Percentiles rank a stretch among this genome's conserved stretches.
phyloP scores from a whole-genome alignment of 169 alveolate genomes.

The Miamiensis avidus region DNA sequence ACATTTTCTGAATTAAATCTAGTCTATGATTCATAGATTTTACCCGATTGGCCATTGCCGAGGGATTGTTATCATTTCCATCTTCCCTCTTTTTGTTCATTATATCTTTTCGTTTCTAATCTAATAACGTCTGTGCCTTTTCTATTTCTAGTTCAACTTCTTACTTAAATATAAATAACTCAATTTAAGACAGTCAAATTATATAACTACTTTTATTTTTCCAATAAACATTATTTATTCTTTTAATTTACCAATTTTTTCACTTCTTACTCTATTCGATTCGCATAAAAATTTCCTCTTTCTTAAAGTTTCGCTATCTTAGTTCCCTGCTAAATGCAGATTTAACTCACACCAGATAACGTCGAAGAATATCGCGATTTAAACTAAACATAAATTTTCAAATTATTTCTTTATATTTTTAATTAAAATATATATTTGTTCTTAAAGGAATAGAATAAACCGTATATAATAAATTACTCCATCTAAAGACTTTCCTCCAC shows the following conservation, averaged over 20 bases:
- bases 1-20: constrained; percentile 11
- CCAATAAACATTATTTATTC: too few relatives aligned
- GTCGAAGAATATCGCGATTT: neutral
- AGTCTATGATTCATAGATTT: constrained; percentile 22
- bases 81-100: constrained; percentile 9
- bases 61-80: constrained; percentile 9
- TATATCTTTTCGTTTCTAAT: constrained; percentile 7
- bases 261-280: constrained; percentile 8
- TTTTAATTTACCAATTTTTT: constrained; percentile 10
- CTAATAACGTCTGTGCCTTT: constrained; percentile 5
- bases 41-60: neutral
- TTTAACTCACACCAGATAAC: neutral
- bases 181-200: too few relatives aligned
- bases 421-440: too few relatives aligned
- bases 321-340: neutral
- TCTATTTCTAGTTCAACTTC: constrained; percentile 15
- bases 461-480: too few relatives aligned
- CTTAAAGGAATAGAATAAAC: too few relatives aligned
- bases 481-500: too few relatives aligned
- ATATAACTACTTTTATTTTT: too few relatives aligned
- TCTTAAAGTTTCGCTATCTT: constrained; percentile 20
- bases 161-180: constrained; percentile 10
- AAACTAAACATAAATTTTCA: too few relatives aligned
- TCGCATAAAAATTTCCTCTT: constrained; percentile 21
- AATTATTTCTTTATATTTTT: too few relatives aligned